phyloP scores from a whole-genome alignment of 2,329 filamentous ascomycete species.

The Cladophialophora exuberans region DNA sequence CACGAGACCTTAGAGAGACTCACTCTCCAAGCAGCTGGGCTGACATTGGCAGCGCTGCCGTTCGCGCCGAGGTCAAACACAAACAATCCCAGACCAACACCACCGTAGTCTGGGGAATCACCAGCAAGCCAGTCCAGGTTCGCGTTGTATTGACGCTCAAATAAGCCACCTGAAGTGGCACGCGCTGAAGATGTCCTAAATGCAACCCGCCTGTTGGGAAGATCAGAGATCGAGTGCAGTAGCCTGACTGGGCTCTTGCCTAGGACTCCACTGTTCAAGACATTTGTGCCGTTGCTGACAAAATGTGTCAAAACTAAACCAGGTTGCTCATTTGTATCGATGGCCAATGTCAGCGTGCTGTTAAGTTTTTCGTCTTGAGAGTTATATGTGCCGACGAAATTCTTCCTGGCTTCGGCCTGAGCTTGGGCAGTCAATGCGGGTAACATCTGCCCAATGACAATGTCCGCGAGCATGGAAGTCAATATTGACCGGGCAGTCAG shows the following conservation, averaged over 20 bases:
- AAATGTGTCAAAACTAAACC: slow-evolving; percentile 27
- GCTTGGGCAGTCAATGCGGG: slow-evolving; percentile 40
- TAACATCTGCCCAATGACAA: slow-evolving; percentile 37
- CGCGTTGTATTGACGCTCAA: not conserved
- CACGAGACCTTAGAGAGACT: slow-evolving; percentile 20
- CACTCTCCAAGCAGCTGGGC: slow-evolving; percentile 27
- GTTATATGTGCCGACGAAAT: slow-evolving; percentile 37
- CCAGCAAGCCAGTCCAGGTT: slow-evolving; percentile 21
- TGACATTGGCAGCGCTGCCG: slow-evolving; percentile 32
- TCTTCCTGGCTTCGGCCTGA: slow-evolving; percentile 34
- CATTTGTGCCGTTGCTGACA: slow-evolving; percentile 23
- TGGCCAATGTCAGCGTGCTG: slow-evolving; percentile 34
- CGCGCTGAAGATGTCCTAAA: not conserved
- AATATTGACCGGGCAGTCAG: slow-evolving; percentile 44
- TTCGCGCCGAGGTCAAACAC: slow-evolving; percentile 36
- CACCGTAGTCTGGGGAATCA: slow-evolving; percentile 34
- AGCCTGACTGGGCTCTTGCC: slow-evolving; percentile 24
- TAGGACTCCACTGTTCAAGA: not conserved
- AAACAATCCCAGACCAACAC: slow-evolving; percentile 32
- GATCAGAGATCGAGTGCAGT: slow-evolving; percentile 29
- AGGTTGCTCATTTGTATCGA: slow-evolving; percentile 24
- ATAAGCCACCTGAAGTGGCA: not conserved
- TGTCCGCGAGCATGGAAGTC: slow-evolving; percentile 46
- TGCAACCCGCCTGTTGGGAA: slow-evolving; percentile 8
- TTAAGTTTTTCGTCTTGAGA: slow-evolving; percentile 33